These are phyloP conservation scores for Suillus subluteus DNA, from an alignment of 768 basidiomycete genomes.

Conservation along the genomic window DNA sequence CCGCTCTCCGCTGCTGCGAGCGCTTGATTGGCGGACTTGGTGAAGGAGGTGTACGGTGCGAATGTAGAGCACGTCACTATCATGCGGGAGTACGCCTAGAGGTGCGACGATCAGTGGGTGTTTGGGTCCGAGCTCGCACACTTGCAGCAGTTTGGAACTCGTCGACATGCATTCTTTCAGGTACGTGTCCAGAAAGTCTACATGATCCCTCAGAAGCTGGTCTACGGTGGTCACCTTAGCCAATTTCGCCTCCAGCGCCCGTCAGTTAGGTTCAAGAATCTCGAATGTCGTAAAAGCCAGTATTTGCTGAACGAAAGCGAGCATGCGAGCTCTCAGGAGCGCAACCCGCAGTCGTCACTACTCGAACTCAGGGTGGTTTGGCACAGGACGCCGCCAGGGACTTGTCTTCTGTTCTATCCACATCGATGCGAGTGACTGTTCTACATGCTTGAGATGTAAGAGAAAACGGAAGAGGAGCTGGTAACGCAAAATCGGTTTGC, in stretches of 20 bases:
- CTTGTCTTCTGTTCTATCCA: constrained; percentile 93
- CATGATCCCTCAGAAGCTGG: constrained; percentile 92
- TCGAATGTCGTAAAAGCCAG: constrained; percentile 92
- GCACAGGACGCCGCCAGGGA: constrained; percentile 72
- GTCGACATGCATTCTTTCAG: too few species aligned
- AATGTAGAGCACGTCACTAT: constrained; percentile 91
- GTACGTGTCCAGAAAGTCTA: constrained; percentile 76
- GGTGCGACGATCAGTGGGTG: not conserved
- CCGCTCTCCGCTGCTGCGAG: constrained; percentile 62
- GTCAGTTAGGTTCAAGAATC: constrained; percentile 96
- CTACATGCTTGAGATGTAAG: constrained; percentile 91
- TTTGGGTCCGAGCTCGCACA: not conserved
- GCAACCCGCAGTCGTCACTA: constrained; percentile 89
- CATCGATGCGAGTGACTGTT: constrained; percentile 86
- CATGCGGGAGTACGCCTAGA: constrained; percentile 38
- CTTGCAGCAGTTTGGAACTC: too few species aligned
- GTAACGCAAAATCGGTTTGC: constrained; percentile 94
- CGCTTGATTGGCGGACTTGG: constrained; percentile 75
- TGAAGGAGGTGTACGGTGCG: constrained; percentile 81
- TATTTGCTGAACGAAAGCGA: constrained; percentile 93
- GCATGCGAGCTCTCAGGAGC: constrained; percentile 86
- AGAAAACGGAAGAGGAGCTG: constrained; percentile 98
- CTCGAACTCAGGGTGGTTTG: constrained; percentile 68
- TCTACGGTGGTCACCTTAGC: constrained; percentile 93
- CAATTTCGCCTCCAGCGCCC: constrained; percentile 79